phyloP scores from a whole-genome alignment of 495 filamentous ascomycete genomes.

The Tuber indicum region DNA sequence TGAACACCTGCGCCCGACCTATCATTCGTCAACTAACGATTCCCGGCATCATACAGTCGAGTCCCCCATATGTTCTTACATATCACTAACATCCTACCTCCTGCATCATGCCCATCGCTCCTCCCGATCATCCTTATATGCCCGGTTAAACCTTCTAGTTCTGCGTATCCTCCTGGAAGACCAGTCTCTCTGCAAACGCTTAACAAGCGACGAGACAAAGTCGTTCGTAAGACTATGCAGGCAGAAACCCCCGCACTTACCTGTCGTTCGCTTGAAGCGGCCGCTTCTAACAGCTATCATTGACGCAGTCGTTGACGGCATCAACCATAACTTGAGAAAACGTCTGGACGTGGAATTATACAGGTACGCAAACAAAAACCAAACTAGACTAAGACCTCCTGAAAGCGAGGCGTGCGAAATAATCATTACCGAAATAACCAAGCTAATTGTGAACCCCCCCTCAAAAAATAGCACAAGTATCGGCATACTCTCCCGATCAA shows the following conservation, averaged over 20 bases:
- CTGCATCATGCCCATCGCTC: conserved; percentile 90
- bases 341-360: conserved; percentile 81
- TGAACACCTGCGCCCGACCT: background rate
- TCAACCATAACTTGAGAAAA: conserved; percentile 88
- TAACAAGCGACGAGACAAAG: conserved; percentile 76
- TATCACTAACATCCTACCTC: conserved; percentile 87
- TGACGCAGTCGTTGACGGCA: conserved; percentile 78
- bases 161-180: conserved; percentile 87
- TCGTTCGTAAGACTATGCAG: conserved; percentile 75
- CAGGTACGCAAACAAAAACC: conserved; percentile 39
- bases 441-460: conserved; percentile 4
- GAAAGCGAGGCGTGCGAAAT: conserved; percentile 4
- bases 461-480: conserved; percentile 48
- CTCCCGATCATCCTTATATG: conserved; percentile 66
- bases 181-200: conserved; percentile 68
- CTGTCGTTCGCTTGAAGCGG: conserved; percentile 62
- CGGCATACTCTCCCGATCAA: conserved; percentile 70
- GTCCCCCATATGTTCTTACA: conserved; percentile 69
- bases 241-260: conserved; percentile 83
- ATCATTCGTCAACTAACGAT: conserved; percentile 1
- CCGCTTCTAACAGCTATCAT: conserved; percentile 66
- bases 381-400: background rate
- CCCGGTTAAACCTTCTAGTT: conserved; percentile 72
- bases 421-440: conserved; percentile 9
- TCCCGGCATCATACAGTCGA: conserved; percentile 43